These are phyloP conservation scores for Fusarium torreyae DNA, from an alignment of 2,329 filamentous ascomycete species.

Conservation along the genomic window DNA sequence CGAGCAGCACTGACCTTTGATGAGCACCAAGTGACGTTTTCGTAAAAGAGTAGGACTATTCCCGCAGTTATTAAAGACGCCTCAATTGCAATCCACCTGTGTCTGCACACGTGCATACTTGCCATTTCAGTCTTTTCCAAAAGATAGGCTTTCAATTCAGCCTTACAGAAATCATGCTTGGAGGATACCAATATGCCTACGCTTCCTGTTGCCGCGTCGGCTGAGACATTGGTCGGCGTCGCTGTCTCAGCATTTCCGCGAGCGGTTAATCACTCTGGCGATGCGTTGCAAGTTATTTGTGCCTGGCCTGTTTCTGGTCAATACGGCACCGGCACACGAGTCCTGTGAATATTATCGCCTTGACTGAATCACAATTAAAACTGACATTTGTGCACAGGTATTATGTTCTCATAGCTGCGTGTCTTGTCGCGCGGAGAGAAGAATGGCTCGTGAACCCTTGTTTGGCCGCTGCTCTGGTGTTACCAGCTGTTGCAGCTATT, in stretches of 20 bases:
- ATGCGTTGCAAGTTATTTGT: conserved; percentile 63
- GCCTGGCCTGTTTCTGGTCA: conserved; percentile 71
- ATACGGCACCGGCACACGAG: conserved; percentile 68
- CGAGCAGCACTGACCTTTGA: neutral
- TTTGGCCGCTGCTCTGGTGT: conserved; percentile 72
- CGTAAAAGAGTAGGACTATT: neutral
- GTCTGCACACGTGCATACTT: neutral
- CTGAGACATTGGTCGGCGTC: neutral
- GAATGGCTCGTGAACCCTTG: conserved; percentile 76
- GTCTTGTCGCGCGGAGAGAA: conserved; percentile 72
- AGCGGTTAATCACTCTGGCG: conserved; percentile 6
- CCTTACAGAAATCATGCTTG: conserved; percentile 20
- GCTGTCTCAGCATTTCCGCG: neutral
- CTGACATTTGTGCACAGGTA: conserved; percentile 60
- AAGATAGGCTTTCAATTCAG: neutral
- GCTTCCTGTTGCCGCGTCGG: neutral
- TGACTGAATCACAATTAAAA: neutral
- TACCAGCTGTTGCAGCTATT: conserved; percentile 75
- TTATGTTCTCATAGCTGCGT: conserved; percentile 75
- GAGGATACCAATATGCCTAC: conserved; percentile 18
- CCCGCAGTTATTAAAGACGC: neutral
- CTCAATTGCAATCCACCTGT: neutral
- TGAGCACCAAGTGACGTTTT: neutral
- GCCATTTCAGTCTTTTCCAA: neutral
- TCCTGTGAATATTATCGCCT: conserved; percentile 59